Percentiles rank a stretch among this genome's conserved stretches.
Evolutionary conservation across 768 basidiomycete genomes (phyloP).

Genomic region (Coprinopsis cinerea): DNA sequence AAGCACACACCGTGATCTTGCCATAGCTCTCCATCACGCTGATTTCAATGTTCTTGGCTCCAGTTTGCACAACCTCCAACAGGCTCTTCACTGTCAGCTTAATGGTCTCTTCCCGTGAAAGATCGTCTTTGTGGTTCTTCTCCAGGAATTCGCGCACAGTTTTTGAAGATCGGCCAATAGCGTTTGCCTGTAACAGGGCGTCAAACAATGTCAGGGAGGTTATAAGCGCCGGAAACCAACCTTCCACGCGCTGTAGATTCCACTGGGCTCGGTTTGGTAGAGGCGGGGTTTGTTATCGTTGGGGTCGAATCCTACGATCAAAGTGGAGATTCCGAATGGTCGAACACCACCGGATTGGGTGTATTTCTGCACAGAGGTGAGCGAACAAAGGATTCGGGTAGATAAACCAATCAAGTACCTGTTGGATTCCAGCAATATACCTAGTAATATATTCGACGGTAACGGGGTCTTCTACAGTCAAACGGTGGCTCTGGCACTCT

Average conservation of each 20-base stretch:
- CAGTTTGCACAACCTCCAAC: constrained; percentile 97
- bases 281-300: constrained; percentile 81
- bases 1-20: constrained; percentile 69
- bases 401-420: constrained; percentile 45
- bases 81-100: constrained; percentile 94
- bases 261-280: constrained; percentile 96
- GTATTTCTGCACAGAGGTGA: constrained; percentile 56
- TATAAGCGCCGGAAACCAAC: constrained; percentile 30
- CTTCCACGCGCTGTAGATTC: constrained; percentile 99
- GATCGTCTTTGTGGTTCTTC: constrained; percentile 93
- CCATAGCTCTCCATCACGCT: constrained; percentile 96
- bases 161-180: constrained; percentile 96
- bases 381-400: not conserved
- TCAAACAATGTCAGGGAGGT: not conserved
- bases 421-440: constrained; percentile 98
- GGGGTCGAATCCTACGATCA: constrained; percentile 96
- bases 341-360: constrained; percentile 98
- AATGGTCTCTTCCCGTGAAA: constrained; percentile 84
- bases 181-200: constrained; percentile 68
- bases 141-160: constrained; percentile 98
- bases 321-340: constrained; percentile 95
- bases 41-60: constrained; percentile 99
- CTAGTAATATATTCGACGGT: constrained; percentile 98
- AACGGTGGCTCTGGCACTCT: constrained; percentile 95
- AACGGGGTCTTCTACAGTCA: constrained; percentile 97